These are phyloP conservation scores for Elongisporangium senticosum DNA, from an alignment of 352 stramenopile genomes.

Conservation along the genomic window DNA sequence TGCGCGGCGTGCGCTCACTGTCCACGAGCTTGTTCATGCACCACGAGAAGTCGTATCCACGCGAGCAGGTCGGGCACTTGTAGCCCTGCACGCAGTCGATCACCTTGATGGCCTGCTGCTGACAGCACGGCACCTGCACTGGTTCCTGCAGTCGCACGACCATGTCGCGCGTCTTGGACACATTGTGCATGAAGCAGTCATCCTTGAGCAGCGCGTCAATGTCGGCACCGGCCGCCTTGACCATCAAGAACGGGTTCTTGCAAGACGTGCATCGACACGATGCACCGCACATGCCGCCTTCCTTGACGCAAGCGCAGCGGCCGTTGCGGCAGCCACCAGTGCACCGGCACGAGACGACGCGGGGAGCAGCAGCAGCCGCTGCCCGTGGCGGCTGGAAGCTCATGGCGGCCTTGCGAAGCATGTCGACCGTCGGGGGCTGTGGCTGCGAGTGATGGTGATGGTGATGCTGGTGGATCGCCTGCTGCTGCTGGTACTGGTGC, in stretches of 20 bases:
- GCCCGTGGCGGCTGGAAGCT: slow-evolving; percentile 4
- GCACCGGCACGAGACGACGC: slow-evolving; percentile 71
- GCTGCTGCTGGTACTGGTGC: slow-evolving; percentile 6
- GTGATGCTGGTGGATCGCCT: slow-evolving; percentile 4
- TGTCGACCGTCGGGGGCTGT: background rate
- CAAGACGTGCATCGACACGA: slow-evolving; percentile 81
- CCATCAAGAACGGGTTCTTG: slow-evolving; percentile 84
- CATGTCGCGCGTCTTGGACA: slow-evolving; percentile 84
- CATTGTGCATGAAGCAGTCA: slow-evolving; percentile 85
- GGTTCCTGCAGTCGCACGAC: slow-evolving; percentile 61
- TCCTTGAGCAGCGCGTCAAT: slow-evolving; percentile 72
- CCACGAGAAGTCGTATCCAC: slow-evolving; percentile 74
- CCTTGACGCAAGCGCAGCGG: slow-evolving; percentile 78
- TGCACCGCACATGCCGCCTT: slow-evolving; percentile 67
- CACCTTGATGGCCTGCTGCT: slow-evolving; percentile 42
- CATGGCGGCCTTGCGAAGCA: background rate
- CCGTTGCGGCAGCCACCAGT: slow-evolving; percentile 77
- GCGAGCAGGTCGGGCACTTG: slow-evolving; percentile 39
- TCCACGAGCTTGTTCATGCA: slow-evolving; percentile 79
- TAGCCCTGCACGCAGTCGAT: slow-evolving; percentile 75
- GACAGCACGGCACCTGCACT: slow-evolving; percentile 61
- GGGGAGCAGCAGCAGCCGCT: slow-evolving; percentile 17
- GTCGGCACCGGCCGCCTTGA: slow-evolving; percentile 66
- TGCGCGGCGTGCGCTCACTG: slow-evolving; percentile 62
- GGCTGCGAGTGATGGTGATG: slow-evolving; percentile 4